Evolutionary conservation across 2,329 filamentous ascomycete species (phyloP), one percentile per base, ranked within the genome.

Genomic region (Pestalotiopsis sp.): DNA sequence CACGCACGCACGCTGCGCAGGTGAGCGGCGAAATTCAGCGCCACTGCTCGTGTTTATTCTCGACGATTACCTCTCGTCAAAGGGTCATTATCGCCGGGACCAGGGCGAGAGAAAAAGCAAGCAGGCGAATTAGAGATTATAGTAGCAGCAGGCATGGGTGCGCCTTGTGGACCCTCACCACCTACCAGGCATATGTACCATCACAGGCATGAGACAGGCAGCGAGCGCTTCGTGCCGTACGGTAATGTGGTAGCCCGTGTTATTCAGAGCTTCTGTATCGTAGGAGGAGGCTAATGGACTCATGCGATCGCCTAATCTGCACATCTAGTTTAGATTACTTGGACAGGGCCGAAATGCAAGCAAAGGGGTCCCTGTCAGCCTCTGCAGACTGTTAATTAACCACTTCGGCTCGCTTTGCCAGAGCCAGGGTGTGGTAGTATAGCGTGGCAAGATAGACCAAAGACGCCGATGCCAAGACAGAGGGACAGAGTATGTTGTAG

Each of bases 1-100:
- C 31, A 36, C 31, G 31, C 20, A 52, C 45, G 20, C 45, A 52
- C 45, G 45, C 14, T 13, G 57, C 23, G 27, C 57, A 59, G 27
- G 4, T 23, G 57, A 59, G 23, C 57, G 57, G 27, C 57, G 57
- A 59, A 13, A 36, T 36, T 62, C 59, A 39, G 17, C 59, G 59
- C 59, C 59, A 62, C 59, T 20, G 36, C 36, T 62, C 59, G 31
- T 62, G 17, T 62, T 62, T 62, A 36, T 36, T 36, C 25, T 62
- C 25, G n/a, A 38, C n/a, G 36, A 31, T 38, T 23, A 17, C 45
- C 14, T 20, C 14, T 27, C 9, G 57, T 23, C 57, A 23, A 59
- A 27, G 57, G n/a, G 23, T 13, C 14, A 59, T 36, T 27, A 59
- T 13, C 27, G 25, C 57, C 57, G 23, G 57, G 23, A 27, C 23